These are phyloP conservation scores for Xylaria longipes DNA, from an alignment of 495 filamentous ascomycete species.

Conservation along the genomic window DNA sequence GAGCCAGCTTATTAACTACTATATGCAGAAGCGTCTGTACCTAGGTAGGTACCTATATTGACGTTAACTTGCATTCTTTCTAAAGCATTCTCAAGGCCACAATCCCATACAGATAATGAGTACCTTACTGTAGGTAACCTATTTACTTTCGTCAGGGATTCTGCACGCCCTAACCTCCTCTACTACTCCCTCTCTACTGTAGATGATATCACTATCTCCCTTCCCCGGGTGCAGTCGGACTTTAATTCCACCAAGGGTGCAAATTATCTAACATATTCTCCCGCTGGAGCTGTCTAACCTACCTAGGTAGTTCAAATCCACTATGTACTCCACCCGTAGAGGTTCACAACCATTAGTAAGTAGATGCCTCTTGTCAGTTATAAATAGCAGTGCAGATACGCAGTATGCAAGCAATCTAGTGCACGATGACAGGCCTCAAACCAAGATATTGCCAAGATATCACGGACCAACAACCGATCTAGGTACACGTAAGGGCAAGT, in stretches of 20 bases:
- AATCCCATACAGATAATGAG: neutral
- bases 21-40: neutral
- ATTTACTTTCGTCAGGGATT: neutral
- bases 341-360: too few species aligned
- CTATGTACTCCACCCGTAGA: too few species aligned
- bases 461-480: neutral
- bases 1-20: too few species aligned
- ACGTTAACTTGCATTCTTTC: neutral
- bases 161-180: neutral
- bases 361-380: neutral
- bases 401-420: constrained; percentile 4
- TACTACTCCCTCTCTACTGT: neutral
- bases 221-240: too few species aligned
- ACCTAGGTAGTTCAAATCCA: too few species aligned
- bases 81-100: neutral
- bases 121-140: too few species aligned
- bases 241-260: neutral
- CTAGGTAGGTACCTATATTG: neutral
- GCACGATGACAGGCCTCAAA: neutral
- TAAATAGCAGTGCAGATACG: constrained; percentile 2
- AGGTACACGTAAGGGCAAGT: neutral
- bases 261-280: neutral
- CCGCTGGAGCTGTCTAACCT: neutral
- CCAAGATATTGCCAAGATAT: too few species aligned
- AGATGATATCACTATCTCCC: too few species aligned